Evolutionary conservation across 768 basidiomycete species (phyloP).

Genomic region (Phylloporus sp.): DNA sequence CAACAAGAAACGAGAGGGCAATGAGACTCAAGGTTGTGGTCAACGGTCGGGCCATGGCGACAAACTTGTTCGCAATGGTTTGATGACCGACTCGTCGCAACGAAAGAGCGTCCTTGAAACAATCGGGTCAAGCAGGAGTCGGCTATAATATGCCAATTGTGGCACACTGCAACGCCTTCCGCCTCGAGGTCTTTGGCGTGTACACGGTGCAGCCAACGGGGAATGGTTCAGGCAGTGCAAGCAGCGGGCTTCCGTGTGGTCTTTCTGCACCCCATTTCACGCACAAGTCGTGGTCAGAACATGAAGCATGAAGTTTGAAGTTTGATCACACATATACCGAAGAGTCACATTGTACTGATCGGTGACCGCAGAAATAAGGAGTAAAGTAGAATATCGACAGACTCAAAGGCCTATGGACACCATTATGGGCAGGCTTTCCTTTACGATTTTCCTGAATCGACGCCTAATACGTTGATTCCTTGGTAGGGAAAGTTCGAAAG

Average conservation of each 20-base stretch:
- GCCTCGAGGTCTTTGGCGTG: constrained; percentile 27
- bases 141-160: constrained; percentile 11
- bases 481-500: constrained; percentile 46
- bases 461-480: constrained; percentile 41
- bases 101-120: not conserved
- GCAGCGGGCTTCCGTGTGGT: too few species aligned
- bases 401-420: constrained; percentile 22
- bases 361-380: not conserved
- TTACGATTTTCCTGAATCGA: constrained; percentile 46
- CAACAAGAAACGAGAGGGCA: constrained; percentile 22
- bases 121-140: constrained; percentile 13
- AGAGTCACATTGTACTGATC: constrained; percentile 1
- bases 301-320: too few species aligned
- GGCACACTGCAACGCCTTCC: constrained; percentile 11
- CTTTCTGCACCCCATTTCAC: too few species aligned
- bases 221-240: constrained; percentile 18
- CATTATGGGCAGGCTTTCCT: constrained; percentile 23
- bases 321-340: not conserved
- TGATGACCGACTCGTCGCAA: constrained; percentile 3
- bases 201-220: constrained; percentile 19
- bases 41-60: constrained; percentile 23
- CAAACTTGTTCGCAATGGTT: not conserved
- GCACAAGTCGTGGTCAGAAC: too few species aligned
- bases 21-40: constrained; percentile 15
- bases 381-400: not conserved